Percentiles rank a stretch among this genome's conserved stretches.
phyloP scores from a whole-genome alignment of 2,329 filamentous ascomycete species.

The Cephalotrichum gorgonifer region DNA sequence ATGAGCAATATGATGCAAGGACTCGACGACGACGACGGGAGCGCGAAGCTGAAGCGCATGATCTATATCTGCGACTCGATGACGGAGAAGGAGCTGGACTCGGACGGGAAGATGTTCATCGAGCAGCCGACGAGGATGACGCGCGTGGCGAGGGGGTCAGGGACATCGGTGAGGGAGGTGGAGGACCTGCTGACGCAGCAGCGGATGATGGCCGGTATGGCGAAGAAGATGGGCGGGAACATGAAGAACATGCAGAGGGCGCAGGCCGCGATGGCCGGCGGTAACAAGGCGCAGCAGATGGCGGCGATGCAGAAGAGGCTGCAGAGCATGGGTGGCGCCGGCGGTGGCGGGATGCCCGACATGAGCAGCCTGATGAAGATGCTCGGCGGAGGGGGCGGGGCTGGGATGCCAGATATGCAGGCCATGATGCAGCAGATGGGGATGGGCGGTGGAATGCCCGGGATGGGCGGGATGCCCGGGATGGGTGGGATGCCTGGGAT shows the following conservation, averaged over 20 bases:
- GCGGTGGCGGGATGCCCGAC: slow-evolving; percentile 62
- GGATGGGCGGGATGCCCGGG: slow-evolving; percentile 69
- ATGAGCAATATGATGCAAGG: slow-evolving; percentile 88
- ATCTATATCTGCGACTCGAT: slow-evolving; percentile 98
- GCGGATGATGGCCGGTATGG: slow-evolving; percentile 98
- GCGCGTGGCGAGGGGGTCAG: slow-evolving; percentile 77
- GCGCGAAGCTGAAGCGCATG: slow-evolving; percentile 89
- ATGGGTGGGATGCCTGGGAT: slow-evolving; percentile 42
- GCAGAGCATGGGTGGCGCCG: slow-evolving; percentile 79
- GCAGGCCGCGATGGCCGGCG: slow-evolving; percentile 81
- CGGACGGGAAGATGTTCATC: slow-evolving; percentile 87
- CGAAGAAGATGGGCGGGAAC: slow-evolving; percentile 95
- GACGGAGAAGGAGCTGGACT: slow-evolving; percentile 92
- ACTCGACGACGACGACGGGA: slow-evolving; percentile 96
- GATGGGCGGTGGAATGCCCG: slow-evolving; percentile 52
- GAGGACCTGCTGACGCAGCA: slow-evolving; percentile 97
- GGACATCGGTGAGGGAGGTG: slow-evolving; percentile 83
- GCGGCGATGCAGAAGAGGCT: slow-evolving; percentile 95
- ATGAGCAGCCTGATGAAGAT: slow-evolving; percentile 87
- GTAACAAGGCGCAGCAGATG: slow-evolving; percentile 86
- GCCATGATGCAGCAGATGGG: slow-evolving; percentile 46
- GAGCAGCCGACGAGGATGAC: slow-evolving; percentile 92
- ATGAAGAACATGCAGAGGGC: slow-evolving; percentile 97
- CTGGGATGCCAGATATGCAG: slow-evolving; percentile 54
- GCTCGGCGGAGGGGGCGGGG: slow-evolving; percentile 62